Conservation (phyloP, 306 rosid genomes). For the Clitoria ternatea region DNA sequence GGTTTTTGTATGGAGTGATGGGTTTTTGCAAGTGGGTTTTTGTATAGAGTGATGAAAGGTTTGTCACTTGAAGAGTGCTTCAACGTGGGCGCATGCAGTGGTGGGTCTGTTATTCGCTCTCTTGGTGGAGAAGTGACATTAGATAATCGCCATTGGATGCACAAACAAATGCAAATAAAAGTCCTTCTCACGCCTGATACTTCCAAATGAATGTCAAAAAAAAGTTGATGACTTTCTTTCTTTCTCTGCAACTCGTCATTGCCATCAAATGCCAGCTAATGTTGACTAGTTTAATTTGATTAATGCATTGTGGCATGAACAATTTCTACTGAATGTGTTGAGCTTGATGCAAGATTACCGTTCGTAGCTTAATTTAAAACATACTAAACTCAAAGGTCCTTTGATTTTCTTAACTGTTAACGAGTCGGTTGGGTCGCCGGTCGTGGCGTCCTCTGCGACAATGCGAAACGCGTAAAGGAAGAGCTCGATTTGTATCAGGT, state of each 20-base stretch:
- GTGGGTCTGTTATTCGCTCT: conserved; percentile 71
- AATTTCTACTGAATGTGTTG: not conserved
- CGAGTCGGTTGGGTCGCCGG: no score
- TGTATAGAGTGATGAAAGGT: conserved; percentile 74
- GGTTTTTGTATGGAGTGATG: no score
- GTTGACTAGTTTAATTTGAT: conserved; percentile 15
- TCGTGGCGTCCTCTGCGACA: no score
- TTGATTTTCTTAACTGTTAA: not conserved
- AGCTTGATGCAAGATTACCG: not conserved
- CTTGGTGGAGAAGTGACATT: conserved; percentile 81
- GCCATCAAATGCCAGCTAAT: conserved; percentile 4
- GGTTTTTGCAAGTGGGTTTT: conserved; percentile 80
- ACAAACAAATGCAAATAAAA: conserved; percentile 64
- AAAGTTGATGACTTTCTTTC: not conserved
- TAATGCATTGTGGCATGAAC: not conserved
- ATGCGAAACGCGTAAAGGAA: no score
- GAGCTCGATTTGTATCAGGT: no score
- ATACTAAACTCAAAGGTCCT: not conserved
- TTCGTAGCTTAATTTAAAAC: not conserved
- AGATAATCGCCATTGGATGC: conserved; percentile 79
- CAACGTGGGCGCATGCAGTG: conserved; percentile 80
- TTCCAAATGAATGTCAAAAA: not conserved
- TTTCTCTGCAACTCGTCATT: not conserved
- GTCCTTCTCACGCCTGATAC: conserved; percentile 51
- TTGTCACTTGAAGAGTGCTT: conserved; percentile 75